Base-by-base conservation (phyloP, 2,329 filamentous ascomycete species). In the Byssochlamys sp. region DNA sequence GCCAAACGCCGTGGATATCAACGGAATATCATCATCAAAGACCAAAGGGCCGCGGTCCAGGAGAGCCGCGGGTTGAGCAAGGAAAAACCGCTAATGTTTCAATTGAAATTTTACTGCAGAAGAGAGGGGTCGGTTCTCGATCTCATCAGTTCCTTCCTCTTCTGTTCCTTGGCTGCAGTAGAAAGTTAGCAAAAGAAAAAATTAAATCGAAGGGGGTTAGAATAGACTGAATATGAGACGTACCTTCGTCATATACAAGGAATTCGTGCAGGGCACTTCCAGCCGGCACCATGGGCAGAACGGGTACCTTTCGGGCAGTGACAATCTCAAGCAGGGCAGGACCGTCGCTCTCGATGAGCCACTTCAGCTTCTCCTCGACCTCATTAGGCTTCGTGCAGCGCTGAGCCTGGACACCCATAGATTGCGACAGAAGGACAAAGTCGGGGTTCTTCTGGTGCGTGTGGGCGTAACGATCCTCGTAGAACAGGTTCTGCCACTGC, bases 401-500 rank as follows among this genome's bases (percentile, higher is more conserved):
- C 57, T 88, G 80, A 58, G 86, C 84, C 72, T 91, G 86, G 12
- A 97, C 82, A 61, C 87, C 85, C 92, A 97, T 97, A 25, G 92
- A 87, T 63, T 96, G 89, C 33, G 90, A 85, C 52, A 97, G 80
- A 79, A 94, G 96, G 76, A 92, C 89, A 71, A 97, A 97, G 72
- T 96, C 86, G n/a, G 92, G 91, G 75, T 97, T 97, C 71, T 84
- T 81, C 77, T 96, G 91, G 74, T 97, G 92, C 0, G 92, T 96
- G 73, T 96, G 91, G 35, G 90, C 74, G 73, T 86, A 97, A 66
- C 92, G 86, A 71, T 96, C 91, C 74, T 96, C 88, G 78, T 95
- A 97, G 78, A 97, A 97, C 63, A 97, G 84, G 67, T 90, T 91
- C 77, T 97, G 92, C 92, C 92, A 97, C 78, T 96, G 92, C 1